These are phyloP conservation scores for Groenewaldozyma sp. DNA, from an alignment of 1,139 yeast species.

Conservation along the genomic window DNA sequence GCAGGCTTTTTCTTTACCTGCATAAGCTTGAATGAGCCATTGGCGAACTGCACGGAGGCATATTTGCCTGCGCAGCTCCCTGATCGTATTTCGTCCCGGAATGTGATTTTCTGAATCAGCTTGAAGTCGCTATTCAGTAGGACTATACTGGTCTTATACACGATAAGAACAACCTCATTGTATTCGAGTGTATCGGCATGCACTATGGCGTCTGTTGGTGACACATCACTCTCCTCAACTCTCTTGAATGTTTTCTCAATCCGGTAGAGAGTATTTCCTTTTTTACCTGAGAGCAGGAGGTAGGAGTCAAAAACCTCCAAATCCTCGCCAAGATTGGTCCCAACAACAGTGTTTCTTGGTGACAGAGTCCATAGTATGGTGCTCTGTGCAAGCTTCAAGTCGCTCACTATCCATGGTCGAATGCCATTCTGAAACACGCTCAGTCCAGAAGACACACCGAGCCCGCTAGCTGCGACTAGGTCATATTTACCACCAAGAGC, in stretches of 20 bases:
- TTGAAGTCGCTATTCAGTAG: conserved; percentile 59
- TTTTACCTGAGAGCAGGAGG: conserved; percentile 50
- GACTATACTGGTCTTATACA: conserved; percentile 57
- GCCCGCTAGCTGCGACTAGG: conserved; percentile 64
- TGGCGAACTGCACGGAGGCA: not conserved
- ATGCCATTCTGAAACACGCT: conserved; percentile 62
- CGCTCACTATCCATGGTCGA: conserved; percentile 64
- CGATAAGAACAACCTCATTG: conserved; percentile 60
- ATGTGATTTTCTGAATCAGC: conserved; percentile 19
- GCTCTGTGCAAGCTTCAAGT: conserved; percentile 51
- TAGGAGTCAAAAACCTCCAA: conserved; percentile 39
- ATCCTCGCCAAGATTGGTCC: conserved; percentile 14
- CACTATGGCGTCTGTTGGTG: conserved; percentile 55
- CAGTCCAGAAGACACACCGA: conserved; percentile 45
- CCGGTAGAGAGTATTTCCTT: conserved; percentile 39
- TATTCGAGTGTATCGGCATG: conserved; percentile 54
- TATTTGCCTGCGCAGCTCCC: no score
- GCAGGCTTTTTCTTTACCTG: not conserved
- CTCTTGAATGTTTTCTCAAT: conserved; percentile 60
- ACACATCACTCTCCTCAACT: conserved; percentile 47
- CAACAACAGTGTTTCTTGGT: conserved; percentile 12
- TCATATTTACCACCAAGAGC: conserved; percentile 52
- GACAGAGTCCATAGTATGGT: conserved; percentile 30
- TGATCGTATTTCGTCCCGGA: not conserved
- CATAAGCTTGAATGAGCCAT: not conserved